These are phyloP conservation scores for Hordeum pubiflorum DNA, from an alignment of 202 grass and related monocot species.

Conservation along the genomic window DNA sequence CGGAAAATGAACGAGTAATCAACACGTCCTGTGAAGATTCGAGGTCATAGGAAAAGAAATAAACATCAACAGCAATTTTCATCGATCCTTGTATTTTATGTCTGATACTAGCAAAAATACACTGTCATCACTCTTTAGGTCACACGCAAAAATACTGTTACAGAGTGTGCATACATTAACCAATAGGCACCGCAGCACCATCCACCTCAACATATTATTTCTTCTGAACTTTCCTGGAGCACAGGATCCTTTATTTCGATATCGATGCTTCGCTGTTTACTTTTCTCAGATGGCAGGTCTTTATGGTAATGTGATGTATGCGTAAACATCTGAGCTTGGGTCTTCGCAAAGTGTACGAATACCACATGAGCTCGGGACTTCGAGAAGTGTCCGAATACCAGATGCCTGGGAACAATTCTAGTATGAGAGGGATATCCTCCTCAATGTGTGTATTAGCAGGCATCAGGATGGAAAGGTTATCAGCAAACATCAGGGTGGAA, in stretches of 20 bases:
- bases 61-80: background rate
- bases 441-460: conserved; percentile 32
- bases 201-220: background rate
- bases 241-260: background rate
- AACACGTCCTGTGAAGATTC: background rate
- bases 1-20: background rate
- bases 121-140: background rate
- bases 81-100: background rate
- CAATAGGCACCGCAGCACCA: background rate
- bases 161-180: background rate
- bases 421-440: background rate
- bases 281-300: background rate
- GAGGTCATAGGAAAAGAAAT: background rate
- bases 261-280: background rate
- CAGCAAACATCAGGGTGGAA: conserved; percentile 74
- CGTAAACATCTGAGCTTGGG: background rate
- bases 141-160: background rate
- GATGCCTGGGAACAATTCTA: background rate
- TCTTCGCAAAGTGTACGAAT: background rate
- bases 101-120: background rate
- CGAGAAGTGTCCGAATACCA: background rate
- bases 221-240: background rate
- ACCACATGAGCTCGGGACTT: background rate
- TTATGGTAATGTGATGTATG: background rate
- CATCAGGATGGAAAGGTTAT: conserved; percentile 42